phyloP scores from a whole-genome alignment of 2,329 filamentous ascomycete species.

The Mycosphaerella arachidis region DNA sequence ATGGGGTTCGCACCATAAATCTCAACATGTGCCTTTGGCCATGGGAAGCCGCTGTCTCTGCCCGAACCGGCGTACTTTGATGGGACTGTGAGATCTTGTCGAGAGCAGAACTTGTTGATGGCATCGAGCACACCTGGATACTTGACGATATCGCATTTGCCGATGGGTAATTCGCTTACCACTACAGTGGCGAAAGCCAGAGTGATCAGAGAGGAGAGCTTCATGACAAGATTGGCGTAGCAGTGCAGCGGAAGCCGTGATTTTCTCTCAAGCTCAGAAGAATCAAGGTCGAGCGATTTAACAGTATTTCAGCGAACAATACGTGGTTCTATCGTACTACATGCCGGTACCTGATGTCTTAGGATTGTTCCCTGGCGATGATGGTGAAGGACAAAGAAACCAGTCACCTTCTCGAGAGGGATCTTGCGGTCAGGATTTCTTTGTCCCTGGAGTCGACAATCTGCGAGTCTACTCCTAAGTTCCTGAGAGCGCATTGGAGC shows the following conservation, averaged over 20 bases:
- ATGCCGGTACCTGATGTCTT: background rate
- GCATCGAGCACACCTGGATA: slow-evolving; percentile 1
- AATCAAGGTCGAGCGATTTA: too few relatives aligned
- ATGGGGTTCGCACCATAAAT: background rate
- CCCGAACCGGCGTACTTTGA: slow-evolving; percentile 2
- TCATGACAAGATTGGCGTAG: background rate
- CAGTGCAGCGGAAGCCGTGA: too few relatives aligned
- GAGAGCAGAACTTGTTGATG: slow-evolving; percentile 7
- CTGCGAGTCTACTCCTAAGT: background rate
- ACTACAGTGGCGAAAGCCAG: background rate
- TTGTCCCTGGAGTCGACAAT: too few relatives aligned
- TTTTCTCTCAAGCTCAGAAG: background rate
- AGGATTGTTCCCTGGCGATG: background rate
- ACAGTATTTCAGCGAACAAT: too few relatives aligned
- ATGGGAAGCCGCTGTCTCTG: background rate
- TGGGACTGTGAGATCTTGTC: slow-evolving; percentile 1
- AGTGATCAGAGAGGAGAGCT: background rate
- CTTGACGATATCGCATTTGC: background rate
- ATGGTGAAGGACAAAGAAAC: background rate
- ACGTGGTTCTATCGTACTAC: background rate
- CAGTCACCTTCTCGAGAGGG: background rate
- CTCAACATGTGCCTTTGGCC: background rate
- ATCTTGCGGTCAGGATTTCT: too few relatives aligned
- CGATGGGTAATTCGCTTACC: background rate
- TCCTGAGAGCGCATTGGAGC: background rate